Conservation (phyloP, 129 eudicot genomes). For the Lonicera japonica region DNA sequence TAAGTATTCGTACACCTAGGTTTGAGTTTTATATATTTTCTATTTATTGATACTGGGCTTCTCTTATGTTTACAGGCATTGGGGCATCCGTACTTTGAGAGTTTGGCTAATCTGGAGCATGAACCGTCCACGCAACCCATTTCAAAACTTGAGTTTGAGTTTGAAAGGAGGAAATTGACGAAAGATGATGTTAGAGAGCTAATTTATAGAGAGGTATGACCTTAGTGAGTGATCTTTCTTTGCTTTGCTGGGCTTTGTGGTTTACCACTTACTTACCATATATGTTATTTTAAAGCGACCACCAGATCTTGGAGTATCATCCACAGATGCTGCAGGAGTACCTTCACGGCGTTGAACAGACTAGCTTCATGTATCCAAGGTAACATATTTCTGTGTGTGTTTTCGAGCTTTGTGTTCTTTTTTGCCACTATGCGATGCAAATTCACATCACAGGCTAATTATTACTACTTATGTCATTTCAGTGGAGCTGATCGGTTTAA, state of each 20-base stretch:
- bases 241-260: background rate
- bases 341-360: slow-evolving; percentile 77
- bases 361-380: slow-evolving; percentile 96
- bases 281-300: slow-evolving; percentile 41
- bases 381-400: too few relatives aligned
- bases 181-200: slow-evolving; percentile 86
- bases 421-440: background rate
- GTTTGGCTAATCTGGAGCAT: slow-evolving; percentile 69
- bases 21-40: too few relatives aligned
- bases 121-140: slow-evolving; percentile 82
- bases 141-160: slow-evolving; percentile 83
- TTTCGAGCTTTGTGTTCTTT: too few relatives aligned
- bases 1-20: too few relatives aligned
- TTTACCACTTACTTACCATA: slow-evolving; percentile 22
- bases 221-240: slow-evolving; percentile 9
- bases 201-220: slow-evolving; percentile 83
- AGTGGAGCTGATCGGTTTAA: slow-evolving; percentile 72
- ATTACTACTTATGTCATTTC: slow-evolving; percentile 20
- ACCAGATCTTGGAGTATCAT: slow-evolving; percentile 93
- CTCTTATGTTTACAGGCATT: slow-evolving; percentile 51
- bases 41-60: too few relatives aligned
- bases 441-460: slow-evolving; percentile 5
- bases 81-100: slow-evolving; percentile 73
- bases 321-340: slow-evolving; percentile 97
- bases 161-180: slow-evolving; percentile 71